Conservation (phyloP, 371 early-diverging fungal genomes). For the Blastocladiella emersonii region DNA sequence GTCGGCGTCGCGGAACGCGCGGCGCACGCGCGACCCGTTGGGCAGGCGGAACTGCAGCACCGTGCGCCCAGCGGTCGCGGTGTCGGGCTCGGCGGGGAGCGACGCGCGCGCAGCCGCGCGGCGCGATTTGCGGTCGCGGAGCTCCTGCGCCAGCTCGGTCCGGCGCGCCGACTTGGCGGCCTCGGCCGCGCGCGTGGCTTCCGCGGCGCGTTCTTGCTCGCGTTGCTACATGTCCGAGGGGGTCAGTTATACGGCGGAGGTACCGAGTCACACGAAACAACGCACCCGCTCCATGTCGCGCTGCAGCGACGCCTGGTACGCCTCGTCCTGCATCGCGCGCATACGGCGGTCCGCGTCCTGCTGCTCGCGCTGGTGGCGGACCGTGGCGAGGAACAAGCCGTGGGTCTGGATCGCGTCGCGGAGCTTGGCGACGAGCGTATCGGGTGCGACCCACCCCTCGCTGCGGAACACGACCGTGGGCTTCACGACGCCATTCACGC, state of each 20-base stretch:
- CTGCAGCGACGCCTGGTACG: neutral
- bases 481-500: neutral
- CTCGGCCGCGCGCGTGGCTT: neutral
- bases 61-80: neutral
- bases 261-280: no score
- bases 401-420: neutral
- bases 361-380: neutral
- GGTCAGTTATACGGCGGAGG: neutral
- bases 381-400: constrained; percentile 1
- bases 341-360: neutral
- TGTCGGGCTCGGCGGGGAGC: neutral
- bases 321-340: neutral
- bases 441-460: neutral
- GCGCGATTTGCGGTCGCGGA: neutral
- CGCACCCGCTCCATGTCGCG: constrained; percentile 1
- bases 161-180: no score
- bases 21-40: neutral
- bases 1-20: neutral
- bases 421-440: neutral
- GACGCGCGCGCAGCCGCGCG: neutral
- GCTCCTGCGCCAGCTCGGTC: no score
- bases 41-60: neutral
- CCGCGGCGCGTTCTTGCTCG: no score
- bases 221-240: neutral
- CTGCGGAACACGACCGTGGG: neutral